These are phyloP conservation scores for Phytopythium oedochilum DNA, from an alignment of 352 stramenopile genomes.

Conservation along the genomic window DNA sequence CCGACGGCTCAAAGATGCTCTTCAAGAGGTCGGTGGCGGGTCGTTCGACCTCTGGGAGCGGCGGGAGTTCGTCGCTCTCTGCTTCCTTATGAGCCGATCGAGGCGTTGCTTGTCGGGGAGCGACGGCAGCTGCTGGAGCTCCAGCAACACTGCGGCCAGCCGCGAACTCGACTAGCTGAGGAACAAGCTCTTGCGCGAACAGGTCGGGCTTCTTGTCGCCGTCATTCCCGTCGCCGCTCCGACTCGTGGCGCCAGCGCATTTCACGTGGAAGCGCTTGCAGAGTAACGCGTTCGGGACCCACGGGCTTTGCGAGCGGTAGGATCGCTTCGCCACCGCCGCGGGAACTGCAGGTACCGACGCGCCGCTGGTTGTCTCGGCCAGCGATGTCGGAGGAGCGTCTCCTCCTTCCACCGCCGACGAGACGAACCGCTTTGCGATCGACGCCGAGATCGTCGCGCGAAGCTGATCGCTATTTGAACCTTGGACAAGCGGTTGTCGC, in stretches of 20 bases:
- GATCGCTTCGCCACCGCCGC: constrained; percentile 26
- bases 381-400: neutral
- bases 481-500: constrained; percentile 33
- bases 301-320: constrained; percentile 41
- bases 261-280: constrained; percentile 85
- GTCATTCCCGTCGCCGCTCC: constrained; percentile 14
- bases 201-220: constrained; percentile 32
- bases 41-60: constrained; percentile 36
- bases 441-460: constrained; percentile 73
- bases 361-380: neutral
- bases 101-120: neutral
- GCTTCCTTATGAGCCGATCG: neutral
- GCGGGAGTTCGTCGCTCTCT: constrained; percentile 22
- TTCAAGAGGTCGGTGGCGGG: constrained; percentile 51
- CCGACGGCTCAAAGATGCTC: constrained; percentile 80
- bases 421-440: constrained; percentile 79
- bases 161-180: constrained; percentile 64
- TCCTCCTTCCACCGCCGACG: constrained; percentile 13
- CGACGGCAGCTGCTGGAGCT: neutral
- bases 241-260: constrained; percentile 31
- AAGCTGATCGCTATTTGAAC: constrained; percentile 37
- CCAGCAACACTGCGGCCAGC: constrained; percentile 20
- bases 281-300: constrained; percentile 62
- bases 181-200: constrained; percentile 69
- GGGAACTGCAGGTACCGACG: neutral